These are phyloP conservation scores for Hypomontagnella submonticulosa DNA, from an alignment of 495 filamentous ascomycete genomes.

Conservation along the genomic window DNA sequence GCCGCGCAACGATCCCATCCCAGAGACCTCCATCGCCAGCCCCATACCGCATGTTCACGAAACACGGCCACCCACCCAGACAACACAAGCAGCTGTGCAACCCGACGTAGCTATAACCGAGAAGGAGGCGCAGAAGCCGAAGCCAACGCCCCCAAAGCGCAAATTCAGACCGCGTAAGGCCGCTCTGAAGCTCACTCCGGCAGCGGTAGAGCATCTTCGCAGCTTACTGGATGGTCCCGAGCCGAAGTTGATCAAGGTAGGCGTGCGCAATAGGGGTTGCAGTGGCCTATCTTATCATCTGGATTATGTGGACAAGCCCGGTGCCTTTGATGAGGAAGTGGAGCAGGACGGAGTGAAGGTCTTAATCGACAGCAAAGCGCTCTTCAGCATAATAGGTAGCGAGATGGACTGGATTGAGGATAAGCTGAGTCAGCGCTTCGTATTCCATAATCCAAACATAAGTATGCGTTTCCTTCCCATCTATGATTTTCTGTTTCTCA, in stretches of 20 bases:
- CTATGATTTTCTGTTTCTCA: not conserved
- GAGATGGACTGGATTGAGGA: slow-evolving; percentile 99
- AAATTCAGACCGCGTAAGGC: slow-evolving; percentile 88
- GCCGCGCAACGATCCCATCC: slow-evolving; percentile 72
- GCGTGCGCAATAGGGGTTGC: slow-evolving; percentile 95
- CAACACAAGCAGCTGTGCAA: slow-evolving; percentile 42
- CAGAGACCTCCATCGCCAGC: slow-evolving; percentile 76
- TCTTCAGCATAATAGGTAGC: slow-evolving; percentile 97
- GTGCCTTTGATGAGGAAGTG: slow-evolving; percentile 87
- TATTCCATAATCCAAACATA: slow-evolving; percentile 97
- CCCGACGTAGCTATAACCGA: slow-evolving; percentile 59
- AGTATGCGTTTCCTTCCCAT: slow-evolving; percentile 70
- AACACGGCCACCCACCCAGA: slow-evolving; percentile 59
- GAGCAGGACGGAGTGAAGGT: slow-evolving; percentile 97
- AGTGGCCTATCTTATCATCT: slow-evolving; percentile 95
- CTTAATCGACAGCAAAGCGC: slow-evolving; percentile 92
- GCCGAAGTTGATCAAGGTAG: slow-evolving; percentile 91
- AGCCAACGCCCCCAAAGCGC: slow-evolving; percentile 63
- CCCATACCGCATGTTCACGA: slow-evolving; percentile 64
- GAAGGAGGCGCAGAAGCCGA: slow-evolving; percentile 72
- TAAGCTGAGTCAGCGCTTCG: slow-evolving; percentile 86
- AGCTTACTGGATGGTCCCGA: slow-evolving; percentile 80
- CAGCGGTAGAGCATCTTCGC: slow-evolving; percentile 80
- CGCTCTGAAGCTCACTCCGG: slow-evolving; percentile 83
- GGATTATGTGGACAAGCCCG: slow-evolving; percentile 92